Conservation (phyloP, 169 alveolate genomes). For the Cyclospora cayetanensis region DNA sequence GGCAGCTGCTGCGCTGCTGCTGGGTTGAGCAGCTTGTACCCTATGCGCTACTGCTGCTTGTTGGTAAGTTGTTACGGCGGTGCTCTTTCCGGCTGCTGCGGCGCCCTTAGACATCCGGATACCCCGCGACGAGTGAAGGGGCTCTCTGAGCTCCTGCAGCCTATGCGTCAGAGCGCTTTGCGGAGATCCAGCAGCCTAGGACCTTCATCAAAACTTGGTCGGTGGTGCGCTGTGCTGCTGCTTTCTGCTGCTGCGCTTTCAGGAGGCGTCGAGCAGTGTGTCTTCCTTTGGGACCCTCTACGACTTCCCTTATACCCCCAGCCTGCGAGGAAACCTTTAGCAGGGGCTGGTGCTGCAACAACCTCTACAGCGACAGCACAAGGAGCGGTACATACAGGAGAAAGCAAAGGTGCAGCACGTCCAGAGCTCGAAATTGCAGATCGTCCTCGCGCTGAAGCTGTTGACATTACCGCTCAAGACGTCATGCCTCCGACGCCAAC, state of each 20-base stretch:
- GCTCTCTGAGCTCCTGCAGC: too few species aligned
- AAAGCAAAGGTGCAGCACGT: conserved; percentile 49
- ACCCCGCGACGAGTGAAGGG: too few species aligned
- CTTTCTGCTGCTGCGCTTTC: conserved; percentile 13
- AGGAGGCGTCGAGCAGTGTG: conserved; percentile 70
- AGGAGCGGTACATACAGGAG: background rate
- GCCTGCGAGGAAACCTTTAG: background rate
- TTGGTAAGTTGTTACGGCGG: background rate
- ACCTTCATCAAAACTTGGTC: too few species aligned
- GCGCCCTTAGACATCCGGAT: too few species aligned
- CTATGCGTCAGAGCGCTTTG: too few species aligned
- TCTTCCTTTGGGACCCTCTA: conserved; percentile 63
- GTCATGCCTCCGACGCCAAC: conserved; percentile 1
- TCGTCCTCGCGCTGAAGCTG: background rate
- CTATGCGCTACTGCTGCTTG: conserved; percentile 19
- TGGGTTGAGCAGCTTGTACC: conserved; percentile 47
- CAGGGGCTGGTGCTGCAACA: conserved; percentile 2
- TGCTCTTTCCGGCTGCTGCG: conserved; percentile 33
- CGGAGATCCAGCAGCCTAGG: too few species aligned
- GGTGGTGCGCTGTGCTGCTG: too few species aligned
- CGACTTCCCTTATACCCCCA: conserved; percentile 60
- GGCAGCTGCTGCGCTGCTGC: conserved; percentile 57
- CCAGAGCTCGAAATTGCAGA: background rate
- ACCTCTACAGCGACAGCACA: background rate
- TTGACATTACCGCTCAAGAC: background rate